phyloP scores from a whole-genome alignment of 805 yeast genomes.

The Ogataea glucozyma region DNA sequence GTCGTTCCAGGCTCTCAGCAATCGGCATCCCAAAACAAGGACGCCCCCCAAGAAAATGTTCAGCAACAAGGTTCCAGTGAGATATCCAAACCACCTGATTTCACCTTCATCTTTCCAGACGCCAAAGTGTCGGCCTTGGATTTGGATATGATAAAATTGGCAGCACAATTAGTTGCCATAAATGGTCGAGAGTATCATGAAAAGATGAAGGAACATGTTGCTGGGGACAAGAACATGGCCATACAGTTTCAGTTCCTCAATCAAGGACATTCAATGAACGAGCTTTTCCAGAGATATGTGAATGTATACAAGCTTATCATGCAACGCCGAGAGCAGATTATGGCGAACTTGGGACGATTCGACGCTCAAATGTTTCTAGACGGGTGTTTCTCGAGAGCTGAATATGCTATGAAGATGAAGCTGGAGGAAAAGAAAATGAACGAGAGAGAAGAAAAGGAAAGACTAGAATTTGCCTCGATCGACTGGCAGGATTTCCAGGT shows the following conservation, averaged over 20 bases:
- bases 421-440: conserved; percentile 33
- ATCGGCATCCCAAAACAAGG: no score
- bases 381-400: conserved; percentile 57
- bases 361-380: conserved; percentile 40
- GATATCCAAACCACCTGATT: conserved; percentile 17
- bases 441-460: conserved; percentile 40
- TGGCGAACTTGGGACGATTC: conserved; percentile 27
- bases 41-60: no score
- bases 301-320: conserved; percentile 53
- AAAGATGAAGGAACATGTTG: conserved; percentile 32
- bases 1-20: neutral
- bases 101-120: conserved; percentile 30
- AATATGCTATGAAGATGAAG: conserved; percentile 41
- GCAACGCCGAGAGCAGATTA: conserved; percentile 25
- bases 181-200: conserved; percentile 53
- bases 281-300: conserved; percentile 48
- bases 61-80: neutral
- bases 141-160: conserved; percentile 64
- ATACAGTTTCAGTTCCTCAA: conserved; percentile 71
- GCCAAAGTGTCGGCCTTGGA: conserved; percentile 59
- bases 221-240: conserved; percentile 37
- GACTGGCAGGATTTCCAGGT: conserved; percentile 87
- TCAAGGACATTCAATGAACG: conserved; percentile 58
- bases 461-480: conserved; percentile 65
- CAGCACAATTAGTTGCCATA: conserved; percentile 68